Evolutionary conservation across 129 eudicot genomes (phyloP).

Genomic region (Pittosporum tobira): DNA sequence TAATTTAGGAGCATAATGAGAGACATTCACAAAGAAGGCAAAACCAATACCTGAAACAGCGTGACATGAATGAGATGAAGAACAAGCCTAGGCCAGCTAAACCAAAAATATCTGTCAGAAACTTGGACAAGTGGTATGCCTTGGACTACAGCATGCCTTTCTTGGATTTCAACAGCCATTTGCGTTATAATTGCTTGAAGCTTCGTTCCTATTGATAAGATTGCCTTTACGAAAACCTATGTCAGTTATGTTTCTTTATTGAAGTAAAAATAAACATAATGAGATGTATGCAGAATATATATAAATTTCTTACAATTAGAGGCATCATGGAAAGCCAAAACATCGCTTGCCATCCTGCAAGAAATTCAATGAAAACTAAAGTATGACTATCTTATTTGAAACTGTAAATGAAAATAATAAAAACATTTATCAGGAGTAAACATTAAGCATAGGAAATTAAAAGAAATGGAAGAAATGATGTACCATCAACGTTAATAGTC

Average conservation of each 20-base stretch:
- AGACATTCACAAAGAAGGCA: not conserved
- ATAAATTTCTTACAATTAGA: constrained; percentile 48
- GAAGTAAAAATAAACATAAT: not conserved
- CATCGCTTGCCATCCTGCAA: constrained; percentile 61
- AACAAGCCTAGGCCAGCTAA: constrained; percentile 51
- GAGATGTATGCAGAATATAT: not conserved
- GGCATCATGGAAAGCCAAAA: constrained; percentile 73
- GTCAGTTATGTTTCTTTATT: constrained; percentile 9
- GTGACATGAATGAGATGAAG: constrained; percentile 78
- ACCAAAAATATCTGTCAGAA: constrained; percentile 82
- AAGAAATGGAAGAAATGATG: not conserved
- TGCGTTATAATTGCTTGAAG: constrained; percentile 77
- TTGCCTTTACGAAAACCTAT: constrained; percentile 34
- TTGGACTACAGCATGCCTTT: constrained; percentile 79
- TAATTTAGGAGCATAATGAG: no score
- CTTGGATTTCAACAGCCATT: constrained; percentile 92
- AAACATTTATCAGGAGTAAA: no score
- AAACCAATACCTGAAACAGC: constrained; percentile 60
- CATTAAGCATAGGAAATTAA: no score
- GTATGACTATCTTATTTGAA: not conserved
- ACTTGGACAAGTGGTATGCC: constrained; percentile 87
- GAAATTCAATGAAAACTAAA: not conserved
- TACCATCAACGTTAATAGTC: constrained; percentile 67
- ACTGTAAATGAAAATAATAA: not conserved
- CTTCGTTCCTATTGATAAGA: constrained; percentile 80